phyloP scores from a whole-genome alignment of 2,329 filamentous ascomycete species.

The Sarocladium strictum region DNA sequence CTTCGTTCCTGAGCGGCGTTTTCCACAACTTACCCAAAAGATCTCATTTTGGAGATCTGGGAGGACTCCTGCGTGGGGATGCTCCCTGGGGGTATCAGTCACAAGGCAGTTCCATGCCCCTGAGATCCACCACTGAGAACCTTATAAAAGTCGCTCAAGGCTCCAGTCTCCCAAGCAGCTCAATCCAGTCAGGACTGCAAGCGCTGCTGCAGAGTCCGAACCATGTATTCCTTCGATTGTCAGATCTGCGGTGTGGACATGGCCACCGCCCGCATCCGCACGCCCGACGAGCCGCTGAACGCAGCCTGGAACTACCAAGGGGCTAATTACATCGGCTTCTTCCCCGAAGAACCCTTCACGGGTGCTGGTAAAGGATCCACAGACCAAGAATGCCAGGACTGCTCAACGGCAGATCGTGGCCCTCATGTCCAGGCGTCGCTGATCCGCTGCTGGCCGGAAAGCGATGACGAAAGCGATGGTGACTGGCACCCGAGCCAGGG shows the following conservation, averaged over 20 bases:
- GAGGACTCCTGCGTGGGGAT: too few relatives aligned
- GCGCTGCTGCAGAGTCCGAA: neutral
- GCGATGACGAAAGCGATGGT: neutral
- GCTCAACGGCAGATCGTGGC: neutral
- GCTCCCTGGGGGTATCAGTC: too few relatives aligned
- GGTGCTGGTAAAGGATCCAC: neutral
- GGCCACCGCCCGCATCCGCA: constrained; percentile 3
- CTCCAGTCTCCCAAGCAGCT: too few relatives aligned
- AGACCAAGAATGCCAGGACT: neutral
- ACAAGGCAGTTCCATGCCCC: too few relatives aligned
- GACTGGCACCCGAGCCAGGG: neutral
- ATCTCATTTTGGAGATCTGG: too few relatives aligned
- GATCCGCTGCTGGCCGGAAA: neutral
- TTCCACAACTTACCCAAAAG: too few relatives aligned
- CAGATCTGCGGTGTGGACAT: constrained; percentile 5
- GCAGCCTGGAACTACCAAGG: neutral
- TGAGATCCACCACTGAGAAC: too few relatives aligned
- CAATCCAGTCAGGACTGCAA: too few relatives aligned
- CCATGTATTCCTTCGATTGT: neutral
- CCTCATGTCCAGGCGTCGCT: neutral
- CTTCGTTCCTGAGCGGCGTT: too few relatives aligned
- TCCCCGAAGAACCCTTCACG: too few relatives aligned
- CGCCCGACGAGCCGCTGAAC: neutral
- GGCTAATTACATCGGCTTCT: constrained; percentile 4
- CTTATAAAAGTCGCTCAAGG: too few relatives aligned